These are phyloP conservation scores for Colletotrichum cordylinicola DNA, from an alignment of 2,329 filamentous ascomycete species.

Conservation along the genomic window DNA sequence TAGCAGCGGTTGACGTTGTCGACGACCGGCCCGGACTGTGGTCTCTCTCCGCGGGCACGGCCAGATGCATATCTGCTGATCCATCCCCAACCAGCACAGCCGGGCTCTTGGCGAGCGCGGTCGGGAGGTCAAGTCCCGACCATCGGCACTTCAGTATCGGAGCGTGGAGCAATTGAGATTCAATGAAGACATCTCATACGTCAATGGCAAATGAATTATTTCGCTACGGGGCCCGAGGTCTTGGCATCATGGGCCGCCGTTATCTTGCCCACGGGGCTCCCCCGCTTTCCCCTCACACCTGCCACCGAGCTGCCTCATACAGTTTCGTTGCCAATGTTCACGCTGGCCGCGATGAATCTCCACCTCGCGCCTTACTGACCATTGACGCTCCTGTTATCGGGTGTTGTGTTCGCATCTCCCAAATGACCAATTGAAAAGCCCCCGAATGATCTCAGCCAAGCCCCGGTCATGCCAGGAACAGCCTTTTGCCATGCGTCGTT, in stretches of 20 bases:
- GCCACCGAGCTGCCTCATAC: slow-evolving; percentile 19
- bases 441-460: slow-evolving; percentile 18
- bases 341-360: background rate
- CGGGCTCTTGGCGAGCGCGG: background rate
- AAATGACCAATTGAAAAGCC: background rate
- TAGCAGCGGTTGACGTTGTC: background rate
- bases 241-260: slow-evolving; percentile 9
- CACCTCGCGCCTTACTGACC: background rate
- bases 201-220: slow-evolving; percentile 7
- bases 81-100: background rate
- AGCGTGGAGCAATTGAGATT: background rate
- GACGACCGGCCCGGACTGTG: background rate
- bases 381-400: background rate
- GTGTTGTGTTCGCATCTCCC: background rate
- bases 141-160: slow-evolving; percentile 5
- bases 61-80: background rate
- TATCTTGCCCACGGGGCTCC: slow-evolving; percentile 9
- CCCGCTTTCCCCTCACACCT: slow-evolving; percentile 22
- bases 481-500: background rate
- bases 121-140: background rate
- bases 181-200: background rate
- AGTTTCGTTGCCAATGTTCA: slow-evolving; percentile 25
- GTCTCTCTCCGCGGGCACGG: background rate
- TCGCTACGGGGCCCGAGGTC: background rate
- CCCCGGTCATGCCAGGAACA: background rate